Conservation (phyloP, 106 monocot genomes). For the Gastrodia elata region DNA sequence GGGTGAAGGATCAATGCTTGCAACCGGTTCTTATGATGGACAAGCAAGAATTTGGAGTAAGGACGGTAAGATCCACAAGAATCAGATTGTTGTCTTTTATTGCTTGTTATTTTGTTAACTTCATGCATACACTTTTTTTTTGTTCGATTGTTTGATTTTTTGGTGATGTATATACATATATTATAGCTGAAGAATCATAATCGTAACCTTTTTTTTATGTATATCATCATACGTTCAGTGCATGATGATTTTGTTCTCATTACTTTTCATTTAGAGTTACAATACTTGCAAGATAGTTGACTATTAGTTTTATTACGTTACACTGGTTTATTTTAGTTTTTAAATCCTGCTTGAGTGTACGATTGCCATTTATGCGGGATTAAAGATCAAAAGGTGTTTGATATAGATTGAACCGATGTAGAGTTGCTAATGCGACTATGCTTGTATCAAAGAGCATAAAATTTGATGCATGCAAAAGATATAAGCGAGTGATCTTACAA, state of each 20-base stretch:
- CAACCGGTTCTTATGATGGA: constrained; percentile 98
- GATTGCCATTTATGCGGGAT: no score
- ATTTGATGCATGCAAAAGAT: no score
- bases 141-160: background rate
- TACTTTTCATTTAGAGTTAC: background rate
- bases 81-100: background rate
- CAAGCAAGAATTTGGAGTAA: constrained; percentile 93
- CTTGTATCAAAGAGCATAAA: no score
- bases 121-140: background rate
- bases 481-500: no score
- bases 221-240: background rate
- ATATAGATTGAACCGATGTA: no score
- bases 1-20: constrained; percentile 88
- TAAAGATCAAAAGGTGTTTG: no score
- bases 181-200: background rate
- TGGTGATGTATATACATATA: background rate
- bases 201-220: background rate
- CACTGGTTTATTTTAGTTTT: background rate
- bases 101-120: background rate
- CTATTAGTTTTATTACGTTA: background rate
- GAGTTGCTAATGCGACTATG: no score
- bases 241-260: background rate
- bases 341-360: no score
- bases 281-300: background rate
- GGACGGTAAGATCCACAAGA: constrained; percentile 44